phyloP scores from a whole-genome alignment of 352 stramenopile genomes.

The Phytophthora hibernalis region DNA sequence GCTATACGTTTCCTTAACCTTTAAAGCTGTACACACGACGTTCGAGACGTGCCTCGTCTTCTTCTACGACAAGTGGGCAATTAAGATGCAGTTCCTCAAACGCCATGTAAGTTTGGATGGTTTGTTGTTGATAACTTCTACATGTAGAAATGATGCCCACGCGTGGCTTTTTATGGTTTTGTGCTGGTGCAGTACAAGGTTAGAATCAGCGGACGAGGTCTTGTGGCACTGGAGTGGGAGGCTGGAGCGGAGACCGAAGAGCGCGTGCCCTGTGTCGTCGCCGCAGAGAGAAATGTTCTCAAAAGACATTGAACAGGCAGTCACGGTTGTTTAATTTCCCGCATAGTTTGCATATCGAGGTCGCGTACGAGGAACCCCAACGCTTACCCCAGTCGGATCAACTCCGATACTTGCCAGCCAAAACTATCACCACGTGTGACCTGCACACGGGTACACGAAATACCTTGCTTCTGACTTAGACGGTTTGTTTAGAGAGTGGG shows the following conservation, averaged over 20 bases:
- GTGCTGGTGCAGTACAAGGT: slow-evolving; percentile 63
- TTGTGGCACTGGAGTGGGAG: slow-evolving; percentile 66
- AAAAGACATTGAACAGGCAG: slow-evolving; percentile 50
- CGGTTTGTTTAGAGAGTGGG: no score
- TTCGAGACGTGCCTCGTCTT: slow-evolving; percentile 68
- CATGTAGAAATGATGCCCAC: background rate
- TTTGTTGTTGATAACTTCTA: background rate
- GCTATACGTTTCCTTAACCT: slow-evolving; percentile 39
- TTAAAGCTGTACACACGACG: slow-evolving; percentile 37
- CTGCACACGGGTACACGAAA: slow-evolving; percentile 39
- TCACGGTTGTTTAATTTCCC: slow-evolving; percentile 46
- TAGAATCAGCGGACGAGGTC: slow-evolving; percentile 51
- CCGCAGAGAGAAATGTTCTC: slow-evolving; percentile 67
- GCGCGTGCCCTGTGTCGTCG: slow-evolving; percentile 54
- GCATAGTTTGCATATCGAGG: slow-evolving; percentile 47
- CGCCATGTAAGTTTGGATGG: slow-evolving; percentile 52
- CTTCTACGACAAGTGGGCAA: slow-evolving; percentile 80
- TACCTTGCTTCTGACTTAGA: background rate
- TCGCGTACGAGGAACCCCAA: slow-evolving; percentile 65
- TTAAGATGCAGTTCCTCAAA: slow-evolving; percentile 64
- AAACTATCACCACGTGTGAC: slow-evolving; percentile 51
- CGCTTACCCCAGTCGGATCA: slow-evolving; percentile 63
- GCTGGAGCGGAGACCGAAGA: slow-evolving; percentile 74
- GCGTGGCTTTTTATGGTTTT: background rate
- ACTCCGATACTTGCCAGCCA: slow-evolving; percentile 52